Percentiles rank a stretch among this genome's conserved stretches.
Evolutionary conservation across 805 yeast genomes (phyloP).

Genomic region (Metschnikowia kunwiensis): DNA sequence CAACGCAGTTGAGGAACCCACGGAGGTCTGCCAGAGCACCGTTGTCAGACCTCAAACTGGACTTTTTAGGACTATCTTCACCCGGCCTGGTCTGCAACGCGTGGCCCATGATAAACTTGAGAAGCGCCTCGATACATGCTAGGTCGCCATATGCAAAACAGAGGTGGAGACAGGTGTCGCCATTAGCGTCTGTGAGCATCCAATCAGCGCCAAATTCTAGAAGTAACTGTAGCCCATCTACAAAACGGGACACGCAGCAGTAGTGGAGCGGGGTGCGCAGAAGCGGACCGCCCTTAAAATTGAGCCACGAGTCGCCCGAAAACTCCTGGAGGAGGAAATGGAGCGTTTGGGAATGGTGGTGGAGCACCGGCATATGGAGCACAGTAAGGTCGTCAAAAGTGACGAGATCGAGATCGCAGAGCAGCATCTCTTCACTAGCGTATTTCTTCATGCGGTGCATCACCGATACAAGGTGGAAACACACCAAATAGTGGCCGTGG

Average conservation of each 20-base stretch:
- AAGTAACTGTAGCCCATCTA: conserved; percentile 60
- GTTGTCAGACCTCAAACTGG: no score
- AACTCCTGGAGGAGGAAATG: conserved; percentile 58
- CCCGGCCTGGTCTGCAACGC: not conserved
- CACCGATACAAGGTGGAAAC: conserved; percentile 53
- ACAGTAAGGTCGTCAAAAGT: conserved; percentile 61
- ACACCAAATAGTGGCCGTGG: conserved; percentile 66
- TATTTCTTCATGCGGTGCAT: conserved; percentile 22
- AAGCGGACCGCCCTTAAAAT: conserved; percentile 50
- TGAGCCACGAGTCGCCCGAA: conserved; percentile 45
- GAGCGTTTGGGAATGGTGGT: conserved; percentile 64
- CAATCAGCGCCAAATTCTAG: conserved; percentile 67
- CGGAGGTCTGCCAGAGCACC: no score
- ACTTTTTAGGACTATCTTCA: conserved; percentile 41
- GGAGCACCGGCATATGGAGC: conserved; percentile 64
- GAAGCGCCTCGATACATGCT: conserved; percentile 41
- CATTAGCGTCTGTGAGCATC: conserved; percentile 26
- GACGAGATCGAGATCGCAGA: conserved; percentile 29
- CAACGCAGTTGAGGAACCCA: not conserved
- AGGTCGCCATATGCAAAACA: conserved; percentile 61
- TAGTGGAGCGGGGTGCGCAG: conserved; percentile 63
- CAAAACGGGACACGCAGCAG: conserved; percentile 58
- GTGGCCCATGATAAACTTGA: conserved; percentile 10
- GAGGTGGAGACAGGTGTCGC: conserved; percentile 38
- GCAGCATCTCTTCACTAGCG: not conserved